Evolutionary conservation across 768 basidiomycete genomes (phyloP), one percentile per base, ranked within the genome.

Genomic region (Boletus rubescentipes): DNA sequence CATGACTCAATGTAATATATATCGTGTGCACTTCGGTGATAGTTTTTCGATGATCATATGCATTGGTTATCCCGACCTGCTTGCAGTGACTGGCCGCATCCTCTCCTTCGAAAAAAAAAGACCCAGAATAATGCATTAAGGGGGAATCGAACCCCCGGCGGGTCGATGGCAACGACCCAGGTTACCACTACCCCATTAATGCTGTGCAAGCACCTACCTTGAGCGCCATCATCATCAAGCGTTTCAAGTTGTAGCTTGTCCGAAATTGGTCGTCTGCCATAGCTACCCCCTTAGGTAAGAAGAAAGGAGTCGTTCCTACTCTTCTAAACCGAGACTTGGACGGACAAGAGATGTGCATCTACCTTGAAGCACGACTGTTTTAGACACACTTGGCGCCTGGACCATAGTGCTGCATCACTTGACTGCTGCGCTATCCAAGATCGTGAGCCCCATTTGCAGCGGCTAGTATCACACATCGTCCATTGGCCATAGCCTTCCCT

Each of bases 101-200:
- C 9, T n/a, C 15, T 10, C 0, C 26, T 26, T 6, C 23, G 18
- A 39, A 23, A 14, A 37, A 18, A n/a, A 8, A 5, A 14, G 18
- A 20, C 4, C 20, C 5, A 37, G 8, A 6, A 1, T 1, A 5
- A 15, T 64, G 62, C 62, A 63, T 64, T 61, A 63, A 64, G 62
- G 3, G 62, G 84, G 85, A 86, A 87, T 87, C 83, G 84, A 87
- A 87, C 85, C 84, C 85, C 84, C 85, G 86, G 86, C 86, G 86
- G 86, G 83, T 86, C 86, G 85, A 82, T 81, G 79, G 79, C 80
- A 81, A 81, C 79, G 77, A 81, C 79, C 80, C 78, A 81, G 80
- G 79, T 81, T 80, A 81, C 78, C 79, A 79, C 79, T 81, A 80
- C 79, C 78, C 80, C 79, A 81, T 79, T 80, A 76, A 80, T 80